Evolutionary conservation across 441 rosid genomes (phyloP).

Genomic region (Jatropha multifida): DNA sequence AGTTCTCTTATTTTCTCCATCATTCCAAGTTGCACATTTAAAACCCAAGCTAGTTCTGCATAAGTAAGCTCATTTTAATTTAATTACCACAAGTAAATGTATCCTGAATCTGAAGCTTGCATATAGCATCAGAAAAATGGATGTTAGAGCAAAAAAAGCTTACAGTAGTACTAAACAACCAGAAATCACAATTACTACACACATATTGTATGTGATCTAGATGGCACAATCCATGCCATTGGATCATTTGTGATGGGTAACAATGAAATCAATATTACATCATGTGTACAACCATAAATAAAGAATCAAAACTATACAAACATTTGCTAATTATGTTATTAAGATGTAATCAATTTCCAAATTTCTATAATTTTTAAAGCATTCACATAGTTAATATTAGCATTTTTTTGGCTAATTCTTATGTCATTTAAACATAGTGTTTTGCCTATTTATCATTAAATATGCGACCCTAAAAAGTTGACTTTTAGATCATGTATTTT

Average conservation of each 20-base stretch:
- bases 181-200: not conserved
- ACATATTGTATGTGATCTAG: not conserved
- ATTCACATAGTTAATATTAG: no score
- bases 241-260: not conserved
- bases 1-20: not conserved
- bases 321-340: no score
- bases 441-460: no score
- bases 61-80: slow-evolving; percentile 11
- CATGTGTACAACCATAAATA: not conserved
- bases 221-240: not conserved
- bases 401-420: not conserved
- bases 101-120: not conserved
- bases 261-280: not conserved
- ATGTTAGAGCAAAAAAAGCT: not conserved
- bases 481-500: not conserved
- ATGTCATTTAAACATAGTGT: not conserved
- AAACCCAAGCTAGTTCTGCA: not conserved
- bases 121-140: slow-evolving; percentile 1
- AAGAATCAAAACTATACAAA: not conserved
- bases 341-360: no score
- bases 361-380: no score
- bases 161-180: no score
- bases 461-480: not conserved
- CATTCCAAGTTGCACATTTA: not conserved
- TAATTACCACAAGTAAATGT: slow-evolving; percentile 1